Conservation (phyloP, 495 filamentous ascomycete species). For the Daldinia loculata region DNA sequence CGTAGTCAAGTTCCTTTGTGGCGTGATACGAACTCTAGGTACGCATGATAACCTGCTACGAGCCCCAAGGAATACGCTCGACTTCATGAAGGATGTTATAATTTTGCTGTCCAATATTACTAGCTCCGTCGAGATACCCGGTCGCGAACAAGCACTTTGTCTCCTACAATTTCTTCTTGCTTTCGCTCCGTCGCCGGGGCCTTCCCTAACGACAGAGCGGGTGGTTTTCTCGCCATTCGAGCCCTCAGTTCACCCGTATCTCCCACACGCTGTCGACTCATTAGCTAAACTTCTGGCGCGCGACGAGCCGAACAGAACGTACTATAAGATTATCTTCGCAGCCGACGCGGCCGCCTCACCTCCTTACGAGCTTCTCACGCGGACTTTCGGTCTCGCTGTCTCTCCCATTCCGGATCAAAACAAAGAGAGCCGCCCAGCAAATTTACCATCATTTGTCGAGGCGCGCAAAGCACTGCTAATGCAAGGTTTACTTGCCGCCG, state of each 20-base stretch:
- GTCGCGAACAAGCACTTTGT: constrained; percentile 86
- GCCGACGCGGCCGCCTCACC: constrained; percentile 68
- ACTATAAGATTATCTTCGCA: constrained; percentile 81
- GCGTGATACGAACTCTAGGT: constrained; percentile 84
- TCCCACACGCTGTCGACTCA: constrained; percentile 86
- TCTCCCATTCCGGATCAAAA: constrained; percentile 77
- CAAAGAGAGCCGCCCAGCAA: constrained; percentile 52
- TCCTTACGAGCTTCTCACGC: constrained; percentile 84
- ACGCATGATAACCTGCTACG: constrained; percentile 88
- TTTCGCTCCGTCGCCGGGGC: constrained; percentile 80
- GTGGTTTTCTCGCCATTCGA: constrained; percentile 84
- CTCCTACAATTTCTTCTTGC: constrained; percentile 89
- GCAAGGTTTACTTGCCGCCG: constrained; percentile 90
- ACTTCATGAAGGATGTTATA: constrained; percentile 96
- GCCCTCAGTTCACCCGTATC: constrained; percentile 82
- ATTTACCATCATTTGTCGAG: constrained; percentile 72
- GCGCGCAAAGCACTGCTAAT: constrained; percentile 84
- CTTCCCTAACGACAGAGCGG: constrained; percentile 58
- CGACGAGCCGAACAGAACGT: constrained; percentile 89
- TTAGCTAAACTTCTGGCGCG: constrained; percentile 91
- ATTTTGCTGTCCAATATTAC: constrained; percentile 88
- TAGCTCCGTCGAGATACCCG: constrained; percentile 80
- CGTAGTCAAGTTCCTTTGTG: constrained; percentile 81
- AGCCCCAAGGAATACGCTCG: constrained; percentile 80
- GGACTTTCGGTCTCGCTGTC: constrained; percentile 87